These are phyloP conservation scores for Blepharisma stoltei DNA, from an alignment of 73 alveolate genomes.

Conservation along the genomic window DNA sequence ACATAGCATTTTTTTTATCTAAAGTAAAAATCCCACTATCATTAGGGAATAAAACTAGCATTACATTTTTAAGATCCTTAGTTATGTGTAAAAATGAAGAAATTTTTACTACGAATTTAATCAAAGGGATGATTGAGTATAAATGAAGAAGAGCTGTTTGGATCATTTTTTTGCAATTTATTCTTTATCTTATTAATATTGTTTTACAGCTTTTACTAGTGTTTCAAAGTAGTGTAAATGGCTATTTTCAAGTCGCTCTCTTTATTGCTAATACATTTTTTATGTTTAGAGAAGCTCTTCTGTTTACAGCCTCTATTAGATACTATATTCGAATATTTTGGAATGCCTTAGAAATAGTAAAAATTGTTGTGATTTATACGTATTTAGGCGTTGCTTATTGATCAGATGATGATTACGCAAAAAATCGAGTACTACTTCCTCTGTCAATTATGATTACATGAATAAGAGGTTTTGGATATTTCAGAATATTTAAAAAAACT, in stretches of 20 bases:
- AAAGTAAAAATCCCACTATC: too few species aligned
- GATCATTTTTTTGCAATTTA: background rate
- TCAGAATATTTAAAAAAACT: slow-evolving; percentile 5
- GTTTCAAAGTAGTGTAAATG: background rate
- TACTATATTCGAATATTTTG: background rate
- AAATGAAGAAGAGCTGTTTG: background rate
- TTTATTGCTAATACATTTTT: background rate
- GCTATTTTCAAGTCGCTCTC: background rate
- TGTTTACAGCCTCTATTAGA: background rate
- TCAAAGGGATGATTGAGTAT: background rate
- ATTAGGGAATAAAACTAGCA: too few species aligned
- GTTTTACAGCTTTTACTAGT: background rate
- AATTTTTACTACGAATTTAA: background rate
- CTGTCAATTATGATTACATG: background rate
- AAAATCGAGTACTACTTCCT: background rate
- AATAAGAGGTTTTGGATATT: slow-evolving; percentile 2
- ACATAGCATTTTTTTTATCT: too few species aligned
- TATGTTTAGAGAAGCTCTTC: background rate
- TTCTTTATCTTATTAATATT: background rate
- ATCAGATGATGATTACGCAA: background rate
- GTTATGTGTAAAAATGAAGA: background rate
- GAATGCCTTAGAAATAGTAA: background rate
- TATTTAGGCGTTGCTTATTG: background rate
- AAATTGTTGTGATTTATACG: background rate
- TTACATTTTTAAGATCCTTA: too few species aligned